Evolutionary conservation across 1,284 basidiomycete species (phyloP).

Genomic region (Malassezia cuniculi): DNA sequence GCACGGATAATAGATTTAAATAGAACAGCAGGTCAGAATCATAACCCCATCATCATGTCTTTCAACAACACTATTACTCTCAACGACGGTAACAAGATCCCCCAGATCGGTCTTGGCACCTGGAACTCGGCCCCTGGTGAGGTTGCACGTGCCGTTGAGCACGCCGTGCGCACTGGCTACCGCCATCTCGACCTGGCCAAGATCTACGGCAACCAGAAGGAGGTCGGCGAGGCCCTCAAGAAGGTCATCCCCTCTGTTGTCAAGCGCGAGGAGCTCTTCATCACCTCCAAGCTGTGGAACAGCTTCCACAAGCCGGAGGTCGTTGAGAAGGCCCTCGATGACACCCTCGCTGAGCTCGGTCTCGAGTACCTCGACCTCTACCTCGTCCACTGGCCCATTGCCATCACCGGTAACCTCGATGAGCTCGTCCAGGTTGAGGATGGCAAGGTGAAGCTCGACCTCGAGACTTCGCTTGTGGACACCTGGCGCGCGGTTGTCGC

Average conservation of each 20-base stretch:
- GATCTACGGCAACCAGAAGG: constrained; percentile 38
- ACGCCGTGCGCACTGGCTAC: constrained; percentile 34
- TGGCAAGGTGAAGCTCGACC: constrained; percentile 53
- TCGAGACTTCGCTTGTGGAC: constrained; percentile 55
- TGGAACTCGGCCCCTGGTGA: constrained; percentile 66
- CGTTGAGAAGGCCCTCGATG: constrained; percentile 45
- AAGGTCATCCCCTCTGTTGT: constrained; percentile 45
- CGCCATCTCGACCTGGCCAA: constrained; percentile 38
- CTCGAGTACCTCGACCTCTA: constrained; percentile 46
- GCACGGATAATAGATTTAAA: not conserved
- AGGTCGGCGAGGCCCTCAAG: constrained; percentile 49
- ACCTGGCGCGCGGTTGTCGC: constrained; percentile 68
- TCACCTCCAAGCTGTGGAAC: constrained; percentile 55
- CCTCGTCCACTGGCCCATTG: constrained; percentile 78
- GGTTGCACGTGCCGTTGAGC: constrained; percentile 55
- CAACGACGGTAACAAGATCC: constrained; percentile 42
- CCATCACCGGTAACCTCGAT: constrained; percentile 24
- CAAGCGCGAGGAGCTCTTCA: constrained; percentile 48
- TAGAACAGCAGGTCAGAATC: not conserved
- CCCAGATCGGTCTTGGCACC: constrained; percentile 58
- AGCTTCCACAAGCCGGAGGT: constrained; percentile 49
- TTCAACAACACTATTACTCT: constrained; percentile 28
- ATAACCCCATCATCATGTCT: constrained; percentile 19
- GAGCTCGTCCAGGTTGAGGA: constrained; percentile 51
- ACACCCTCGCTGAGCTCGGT: constrained; percentile 46